Percentiles rank a stretch among this genome's conserved stretches.
phyloP scores from a whole-genome alignment of 2,329 filamentous ascomycete species.

The Cryphonectria radicalis region DNA sequence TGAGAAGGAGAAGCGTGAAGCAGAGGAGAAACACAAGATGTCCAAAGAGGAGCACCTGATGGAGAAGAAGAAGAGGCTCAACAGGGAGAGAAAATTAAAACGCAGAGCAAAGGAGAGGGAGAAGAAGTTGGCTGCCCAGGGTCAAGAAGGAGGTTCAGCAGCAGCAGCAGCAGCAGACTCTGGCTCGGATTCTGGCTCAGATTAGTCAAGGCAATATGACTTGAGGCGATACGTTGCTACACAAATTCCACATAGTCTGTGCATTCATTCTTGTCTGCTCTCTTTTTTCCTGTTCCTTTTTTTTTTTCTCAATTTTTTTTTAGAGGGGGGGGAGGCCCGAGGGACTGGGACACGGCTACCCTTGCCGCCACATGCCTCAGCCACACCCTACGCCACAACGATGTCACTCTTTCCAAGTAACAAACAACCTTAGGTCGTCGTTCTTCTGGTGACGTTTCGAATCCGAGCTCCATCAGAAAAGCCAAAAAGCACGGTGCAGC shows the following conservation, averaged over 20 bases:
- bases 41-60: constrained; percentile 60
- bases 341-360: not conserved
- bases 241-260: not conserved
- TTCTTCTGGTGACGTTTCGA: constrained; percentile 4
- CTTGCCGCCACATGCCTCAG: not conserved
- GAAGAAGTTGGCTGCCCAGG: constrained; percentile 46
- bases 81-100: constrained; percentile 63
- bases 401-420: constrained; percentile 2
- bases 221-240: not conserved
- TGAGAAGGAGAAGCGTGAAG: constrained; percentile 46
- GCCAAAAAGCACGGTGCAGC: not conserved
- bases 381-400: constrained; percentile 2
- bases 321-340: not conserved
- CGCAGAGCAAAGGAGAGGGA: constrained; percentile 61
- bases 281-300: fast-evolving
- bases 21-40: constrained; percentile 43
- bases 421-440: not conserved
- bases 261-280: not conserved
- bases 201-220: not conserved
- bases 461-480: not conserved
- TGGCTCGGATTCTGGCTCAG: constrained; percentile 18
- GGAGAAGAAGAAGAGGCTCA: constrained; percentile 66
- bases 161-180: constrained; percentile 13
- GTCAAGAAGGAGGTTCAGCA: constrained; percentile 11
- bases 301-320: not conserved